phyloP scores from a whole-genome alignment of 2,329 filamentous ascomycete genomes.

The Trichoderma atroviride region DNA sequence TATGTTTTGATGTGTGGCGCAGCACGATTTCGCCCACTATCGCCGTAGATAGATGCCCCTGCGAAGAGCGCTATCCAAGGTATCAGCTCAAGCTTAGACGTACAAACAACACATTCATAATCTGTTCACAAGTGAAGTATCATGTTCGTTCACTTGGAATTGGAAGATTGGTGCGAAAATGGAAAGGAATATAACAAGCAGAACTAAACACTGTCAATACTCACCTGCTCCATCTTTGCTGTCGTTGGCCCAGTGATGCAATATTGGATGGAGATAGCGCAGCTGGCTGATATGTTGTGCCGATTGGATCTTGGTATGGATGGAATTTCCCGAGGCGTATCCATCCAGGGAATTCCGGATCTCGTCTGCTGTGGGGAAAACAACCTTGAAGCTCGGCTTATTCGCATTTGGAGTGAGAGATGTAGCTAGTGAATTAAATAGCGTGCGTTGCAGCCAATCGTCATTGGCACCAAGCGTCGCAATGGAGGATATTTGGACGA shows the following conservation, averaged over 20 bases:
- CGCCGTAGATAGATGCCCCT: slow-evolving; percentile 33
- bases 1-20: slow-evolving; percentile 93
- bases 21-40: slow-evolving; percentile 67
- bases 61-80: slow-evolving; percentile 35
- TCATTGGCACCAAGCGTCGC: slow-evolving; percentile 73
- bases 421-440: slow-evolving; percentile 55
- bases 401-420: slow-evolving; percentile 37
- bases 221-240: slow-evolving; percentile 41
- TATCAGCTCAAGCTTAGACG: background rate
- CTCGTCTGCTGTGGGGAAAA: slow-evolving; percentile 81
- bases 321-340: slow-evolving; percentile 75
- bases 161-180: background rate
- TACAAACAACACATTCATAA: background rate
- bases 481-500: slow-evolving; percentile 76
- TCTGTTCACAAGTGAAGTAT: background rate
- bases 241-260: slow-evolving; percentile 78
- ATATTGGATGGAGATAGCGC: slow-evolving; percentile 67
- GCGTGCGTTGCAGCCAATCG: slow-evolving; percentile 69
- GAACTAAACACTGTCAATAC: background rate
- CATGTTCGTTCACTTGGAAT: background rate
- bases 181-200: background rate
- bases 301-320: slow-evolving; percentile 78
- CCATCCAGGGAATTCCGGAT: slow-evolving; percentile 77
- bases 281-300: slow-evolving; percentile 73
- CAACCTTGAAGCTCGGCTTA: slow-evolving; percentile 63